Base-by-base conservation (phyloP, 305 asterid species). In the Fraxinus angustifolia region DNA sequence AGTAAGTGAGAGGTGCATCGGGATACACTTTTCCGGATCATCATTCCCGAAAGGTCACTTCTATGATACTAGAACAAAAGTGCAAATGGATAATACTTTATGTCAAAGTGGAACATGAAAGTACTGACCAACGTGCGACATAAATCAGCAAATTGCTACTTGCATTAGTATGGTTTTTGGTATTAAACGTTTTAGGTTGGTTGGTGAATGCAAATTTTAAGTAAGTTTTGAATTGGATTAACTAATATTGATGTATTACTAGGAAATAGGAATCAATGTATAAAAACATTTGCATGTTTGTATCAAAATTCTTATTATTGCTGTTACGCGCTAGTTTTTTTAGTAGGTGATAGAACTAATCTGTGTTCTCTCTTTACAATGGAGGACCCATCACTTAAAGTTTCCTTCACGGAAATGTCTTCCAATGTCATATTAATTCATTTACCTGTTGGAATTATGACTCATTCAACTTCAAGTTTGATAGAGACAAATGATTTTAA, bases 1-100 rank as follows among this genome's bases (percentile, higher is more conserved):
- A 68, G 74, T 12, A 76, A 48, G 26, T 11, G 16, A 17, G 58
- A 78, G 65, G 53, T 85, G 93, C 93, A 89, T 92, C 88, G 17
- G 73, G 95, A 91, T 92, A 91, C 97, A 85, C 87, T 94, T 89
- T 85, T 90, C 87, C 58, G 88, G 89, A 88, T 90, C 90, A 82
- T 90, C 79, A 87, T 90, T 92, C 95, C 90, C 8, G 86, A 87
- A 88, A 88, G 85, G 85, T 85, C 90, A 85, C 90, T 87, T 83
- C 72, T 75, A 31, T 74, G 91, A 89, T 95, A 98, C 98, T 73
- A 95, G 45, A 93, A 70, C 79, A 86, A 90, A 73, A 33, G 84
- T 87, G 83, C 84, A 81, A 89, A 53, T 85, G 82, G 87, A 80
- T 87, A 58, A 79, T 75, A 79, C 87, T 90, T 88, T 89, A 81